Percentiles rank a stretch among this genome's conserved stretches.
phyloP scores from a whole-genome alignment of 371 early-diverging fungal genomes.

The Coemansia sp. region DNA sequence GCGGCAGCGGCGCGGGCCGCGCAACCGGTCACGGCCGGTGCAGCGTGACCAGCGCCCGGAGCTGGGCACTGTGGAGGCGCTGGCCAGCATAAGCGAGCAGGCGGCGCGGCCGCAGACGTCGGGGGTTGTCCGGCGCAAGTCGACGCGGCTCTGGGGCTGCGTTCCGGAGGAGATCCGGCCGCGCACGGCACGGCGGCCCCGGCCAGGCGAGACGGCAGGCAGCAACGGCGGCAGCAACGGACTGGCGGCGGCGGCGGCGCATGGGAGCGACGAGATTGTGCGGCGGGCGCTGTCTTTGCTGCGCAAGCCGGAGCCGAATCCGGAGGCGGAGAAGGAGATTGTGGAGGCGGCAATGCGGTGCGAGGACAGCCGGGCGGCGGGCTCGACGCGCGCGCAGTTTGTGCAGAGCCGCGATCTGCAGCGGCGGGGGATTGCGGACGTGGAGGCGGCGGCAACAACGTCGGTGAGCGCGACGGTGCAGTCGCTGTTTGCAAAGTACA shows the following conservation, averaged over 20 bases:
- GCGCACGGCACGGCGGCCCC: not conserved
- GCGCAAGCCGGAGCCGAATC: conserved; percentile 50
- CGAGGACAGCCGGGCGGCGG: conserved; percentile 30
- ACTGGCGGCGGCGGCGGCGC: not conserved
- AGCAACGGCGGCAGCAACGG: not conserved
- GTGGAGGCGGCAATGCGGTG: conserved; percentile 51
- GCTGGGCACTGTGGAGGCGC: conserved; percentile 3
- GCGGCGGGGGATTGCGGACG: not conserved
- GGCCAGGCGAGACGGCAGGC: not conserved
- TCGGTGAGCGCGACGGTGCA: conserved; percentile 33
- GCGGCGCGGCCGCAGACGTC: conserved; percentile 1
- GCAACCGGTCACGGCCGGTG: conserved; percentile 8
- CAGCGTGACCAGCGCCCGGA: conserved; percentile 12
- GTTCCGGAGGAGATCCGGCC: conserved; percentile 52
- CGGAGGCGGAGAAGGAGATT: conserved; percentile 51
- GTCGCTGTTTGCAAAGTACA: conserved; percentile 48
- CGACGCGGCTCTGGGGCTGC: conserved; percentile 53
- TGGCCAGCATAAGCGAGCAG: not conserved
- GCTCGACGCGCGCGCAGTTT: conserved; percentile 50
- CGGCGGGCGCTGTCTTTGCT: conserved; percentile 51
- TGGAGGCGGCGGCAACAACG: not conserved
- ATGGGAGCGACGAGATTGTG: conserved; percentile 43
- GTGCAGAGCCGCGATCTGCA: conserved; percentile 31
- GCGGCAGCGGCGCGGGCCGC: conserved; percentile 18
- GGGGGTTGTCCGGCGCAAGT: conserved; percentile 46